Evolutionary conservation across 106 monocot species (phyloP).

Genomic region (Dioscorea dumetorum): DNA sequence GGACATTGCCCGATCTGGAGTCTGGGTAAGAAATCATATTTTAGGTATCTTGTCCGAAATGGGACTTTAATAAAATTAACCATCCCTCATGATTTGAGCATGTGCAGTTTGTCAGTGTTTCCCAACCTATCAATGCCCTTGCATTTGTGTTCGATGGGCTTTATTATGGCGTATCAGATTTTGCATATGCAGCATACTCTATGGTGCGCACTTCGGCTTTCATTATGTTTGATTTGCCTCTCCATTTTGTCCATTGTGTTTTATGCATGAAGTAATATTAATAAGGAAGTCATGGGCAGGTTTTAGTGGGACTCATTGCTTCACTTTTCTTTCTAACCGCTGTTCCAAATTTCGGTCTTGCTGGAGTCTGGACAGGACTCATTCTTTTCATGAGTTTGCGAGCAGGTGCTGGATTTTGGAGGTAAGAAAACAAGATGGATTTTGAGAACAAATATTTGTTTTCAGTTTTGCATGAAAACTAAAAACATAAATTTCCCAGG

Average conservation of each 20-base stretch:
- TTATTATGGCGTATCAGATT: conserved; percentile 96
- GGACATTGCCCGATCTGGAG: conserved; percentile 67
- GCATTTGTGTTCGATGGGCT: conserved; percentile 96
- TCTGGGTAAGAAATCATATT: conserved; percentile 43
- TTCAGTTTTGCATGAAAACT: background rate
- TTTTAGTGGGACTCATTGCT: conserved; percentile 54
- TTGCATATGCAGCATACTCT: conserved; percentile 85
- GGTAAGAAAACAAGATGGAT: conserved; percentile 25
- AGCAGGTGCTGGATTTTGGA: conserved; percentile 73
- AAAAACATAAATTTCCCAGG: conserved; percentile 29
- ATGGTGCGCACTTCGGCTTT: conserved; percentile 40
- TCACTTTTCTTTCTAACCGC: conserved; percentile 47
- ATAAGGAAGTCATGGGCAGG: conserved; percentile 18
- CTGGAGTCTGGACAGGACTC: conserved; percentile 84
- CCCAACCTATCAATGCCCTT: conserved; percentile 90
- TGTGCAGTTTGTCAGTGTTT: conserved; percentile 83
- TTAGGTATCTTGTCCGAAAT: background rate
- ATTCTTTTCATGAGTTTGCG: conserved; percentile 88
- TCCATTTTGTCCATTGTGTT: background rate
- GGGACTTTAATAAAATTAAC: background rate
- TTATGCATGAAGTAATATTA: background rate
- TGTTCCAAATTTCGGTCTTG: conserved; percentile 61
- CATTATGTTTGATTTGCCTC: background rate
- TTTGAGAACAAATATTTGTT: background rate
- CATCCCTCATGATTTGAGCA: background rate